Evolutionary conservation across 768 basidiomycete species (phyloP).

Genomic region (Hygrocybe punicea): DNA sequence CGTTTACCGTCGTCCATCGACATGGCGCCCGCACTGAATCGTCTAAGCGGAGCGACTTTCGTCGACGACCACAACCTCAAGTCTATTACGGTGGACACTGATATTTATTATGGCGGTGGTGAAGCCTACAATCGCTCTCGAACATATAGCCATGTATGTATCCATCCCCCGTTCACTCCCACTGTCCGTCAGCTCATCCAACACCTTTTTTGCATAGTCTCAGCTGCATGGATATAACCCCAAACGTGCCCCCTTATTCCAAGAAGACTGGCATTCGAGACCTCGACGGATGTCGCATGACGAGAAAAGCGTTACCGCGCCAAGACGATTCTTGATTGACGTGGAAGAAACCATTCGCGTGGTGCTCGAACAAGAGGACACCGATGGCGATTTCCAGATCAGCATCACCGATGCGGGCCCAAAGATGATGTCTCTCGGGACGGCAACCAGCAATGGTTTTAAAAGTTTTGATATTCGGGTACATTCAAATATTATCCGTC

Average conservation of each 20-base stretch:
- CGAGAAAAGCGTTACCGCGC: slow-evolving; percentile 75
- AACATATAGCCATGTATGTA: slow-evolving; percentile 81
- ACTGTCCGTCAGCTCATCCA: slow-evolving; percentile 14
- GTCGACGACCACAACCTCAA: slow-evolving; percentile 55
- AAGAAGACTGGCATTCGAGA: slow-evolving; percentile 71
- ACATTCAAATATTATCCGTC: slow-evolving; percentile 22
- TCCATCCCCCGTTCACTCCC: not conserved
- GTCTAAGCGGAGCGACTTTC: slow-evolving; percentile 63
- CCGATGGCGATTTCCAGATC: slow-evolving; percentile 95
- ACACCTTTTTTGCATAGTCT: slow-evolving; percentile 42
- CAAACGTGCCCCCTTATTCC: slow-evolving; percentile 65
- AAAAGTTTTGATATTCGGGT: slow-evolving; percentile 96
- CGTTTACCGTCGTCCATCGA: not conserved
- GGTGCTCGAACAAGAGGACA: slow-evolving; percentile 96
- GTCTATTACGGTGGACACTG: slow-evolving; percentile 62
- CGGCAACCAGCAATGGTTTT: slow-evolving; percentile 96
- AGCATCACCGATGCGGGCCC: slow-evolving; percentile 95
- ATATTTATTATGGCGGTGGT: slow-evolving; percentile 77
- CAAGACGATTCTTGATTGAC: slow-evolving; percentile 91
- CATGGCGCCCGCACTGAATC: slow-evolving; percentile 66
- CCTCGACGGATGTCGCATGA: slow-evolving; percentile 88
- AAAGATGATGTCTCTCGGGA: slow-evolving; percentile 93
- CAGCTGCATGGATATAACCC: slow-evolving; percentile 72
- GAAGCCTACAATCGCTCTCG: slow-evolving; percentile 78
- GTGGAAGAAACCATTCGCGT: slow-evolving; percentile 97